phyloP scores from a whole-genome alignment of 257 asterid species.

The Anisodus acutangulus region DNA sequence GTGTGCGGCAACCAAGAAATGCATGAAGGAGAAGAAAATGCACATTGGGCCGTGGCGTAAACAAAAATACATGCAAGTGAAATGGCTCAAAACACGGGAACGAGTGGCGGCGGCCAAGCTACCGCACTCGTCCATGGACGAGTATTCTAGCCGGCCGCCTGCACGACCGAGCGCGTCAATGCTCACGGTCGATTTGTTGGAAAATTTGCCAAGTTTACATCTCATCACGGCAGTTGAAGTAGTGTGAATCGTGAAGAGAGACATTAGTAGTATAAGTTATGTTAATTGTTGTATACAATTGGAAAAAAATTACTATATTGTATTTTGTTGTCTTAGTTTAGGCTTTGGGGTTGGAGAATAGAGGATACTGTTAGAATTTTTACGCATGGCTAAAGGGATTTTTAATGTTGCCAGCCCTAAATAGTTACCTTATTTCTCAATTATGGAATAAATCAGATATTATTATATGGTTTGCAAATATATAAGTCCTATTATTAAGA shows the following conservation, averaged over 20 bases:
- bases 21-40: conserved; percentile 89
- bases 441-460: too few relatives aligned
- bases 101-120: conserved; percentile 42
- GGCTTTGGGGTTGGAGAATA: neutral
- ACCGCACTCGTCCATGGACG: conserved; percentile 39
- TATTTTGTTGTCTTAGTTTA: neutral
- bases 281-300: neutral
- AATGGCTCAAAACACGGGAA: conserved; percentile 69
- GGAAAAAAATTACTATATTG: neutral
- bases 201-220: conserved; percentile 49
- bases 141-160: conserved; percentile 41
- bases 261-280: neutral
- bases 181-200: conserved; percentile 74
- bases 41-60: conserved; percentile 97
- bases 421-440: too few relatives aligned
- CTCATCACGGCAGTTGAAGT: conserved; percentile 67
- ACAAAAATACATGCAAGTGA: conserved; percentile 89
- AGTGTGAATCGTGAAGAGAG: conserved; percentile 42
- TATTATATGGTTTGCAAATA: too few relatives aligned
- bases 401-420: too few relatives aligned
- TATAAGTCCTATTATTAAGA: too few relatives aligned
- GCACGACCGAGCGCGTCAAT: conserved; percentile 62
- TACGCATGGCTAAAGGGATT: too few relatives aligned
- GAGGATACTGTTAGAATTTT: neutral
- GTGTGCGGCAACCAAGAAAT: conserved; percentile 74